Conservation (phyloP, 2,329 filamentous ascomycete species). For the Salinomyces thailandicus region DNA sequence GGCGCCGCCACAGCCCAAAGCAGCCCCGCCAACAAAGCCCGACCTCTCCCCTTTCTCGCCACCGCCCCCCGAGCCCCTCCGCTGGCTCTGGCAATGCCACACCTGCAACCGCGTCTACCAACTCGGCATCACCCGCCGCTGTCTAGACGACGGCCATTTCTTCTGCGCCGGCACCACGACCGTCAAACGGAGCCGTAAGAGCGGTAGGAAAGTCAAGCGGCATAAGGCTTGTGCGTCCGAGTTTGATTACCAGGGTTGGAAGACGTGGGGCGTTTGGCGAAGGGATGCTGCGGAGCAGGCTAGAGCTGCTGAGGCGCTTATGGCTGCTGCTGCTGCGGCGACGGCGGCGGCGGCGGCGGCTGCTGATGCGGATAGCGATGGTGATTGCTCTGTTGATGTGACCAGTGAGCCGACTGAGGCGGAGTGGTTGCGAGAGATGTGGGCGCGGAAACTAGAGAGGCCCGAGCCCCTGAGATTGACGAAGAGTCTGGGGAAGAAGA, state of each 20-base stretch:
- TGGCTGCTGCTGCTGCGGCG: constrained; percentile 10
- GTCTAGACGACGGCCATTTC: constrained; percentile 43
- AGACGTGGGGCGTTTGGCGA: constrained; percentile 36
- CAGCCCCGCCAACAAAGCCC: constrained; percentile 2
- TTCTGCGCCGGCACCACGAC: constrained; percentile 42
- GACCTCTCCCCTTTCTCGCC: constrained; percentile 15
- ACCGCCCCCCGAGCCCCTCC: constrained; percentile 22
- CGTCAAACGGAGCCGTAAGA: constrained; percentile 25
- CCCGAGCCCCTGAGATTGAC: background rate
- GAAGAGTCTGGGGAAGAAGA: constrained; percentile 13
- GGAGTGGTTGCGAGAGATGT: constrained; percentile 12
- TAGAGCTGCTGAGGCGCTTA: constrained; percentile 15
- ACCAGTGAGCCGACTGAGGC: constrained; percentile 6
- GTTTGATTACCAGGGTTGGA: constrained; percentile 46
- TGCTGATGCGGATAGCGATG: constrained; percentile 7
- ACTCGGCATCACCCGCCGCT: constrained; percentile 41
- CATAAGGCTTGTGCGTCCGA: constrained; percentile 38
- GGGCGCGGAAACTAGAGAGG: constrained; percentile 5
- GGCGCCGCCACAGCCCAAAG: constrained; percentile 2
- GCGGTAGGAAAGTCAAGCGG: constrained; percentile 19
- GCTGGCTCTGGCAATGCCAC: constrained; percentile 47
- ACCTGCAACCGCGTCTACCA: constrained; percentile 38
- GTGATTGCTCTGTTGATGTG: constrained; percentile 1
- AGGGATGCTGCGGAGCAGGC: constrained; percentile 16
- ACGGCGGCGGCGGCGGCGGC: constrained; percentile 6